Percentiles rank a stretch among this genome's conserved stretches.
Evolutionary conservation across 345 rosid species (phyloP).

Genomic region (Clausena lansium): DNA sequence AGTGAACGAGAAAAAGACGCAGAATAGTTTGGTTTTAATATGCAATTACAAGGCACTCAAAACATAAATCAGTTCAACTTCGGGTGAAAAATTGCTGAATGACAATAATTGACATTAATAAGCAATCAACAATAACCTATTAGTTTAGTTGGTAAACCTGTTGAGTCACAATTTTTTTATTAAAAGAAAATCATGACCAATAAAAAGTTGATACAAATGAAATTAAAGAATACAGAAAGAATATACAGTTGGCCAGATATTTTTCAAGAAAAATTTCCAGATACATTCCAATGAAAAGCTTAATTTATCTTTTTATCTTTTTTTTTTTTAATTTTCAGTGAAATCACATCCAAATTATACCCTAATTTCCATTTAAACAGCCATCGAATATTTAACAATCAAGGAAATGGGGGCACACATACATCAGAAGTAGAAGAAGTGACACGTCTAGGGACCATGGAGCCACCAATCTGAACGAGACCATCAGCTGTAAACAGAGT

Average conservation of each 20-base stretch:
- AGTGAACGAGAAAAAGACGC: neutral
- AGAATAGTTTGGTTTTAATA: neutral
- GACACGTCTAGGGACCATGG: slow-evolving; percentile 68
- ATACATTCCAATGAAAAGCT: too few relatives aligned
- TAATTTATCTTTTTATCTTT: too few relatives aligned
- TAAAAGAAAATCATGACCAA: too few relatives aligned
- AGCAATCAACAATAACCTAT: neutral
- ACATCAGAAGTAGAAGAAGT: slow-evolving; percentile 59
- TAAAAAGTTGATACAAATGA: too few relatives aligned
- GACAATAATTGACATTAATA: neutral
- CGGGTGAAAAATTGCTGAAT: neutral
- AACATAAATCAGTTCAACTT: neutral
- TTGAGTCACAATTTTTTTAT: neutral
- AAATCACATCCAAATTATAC: too few relatives aligned
- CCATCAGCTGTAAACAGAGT: slow-evolving; percentile 89
- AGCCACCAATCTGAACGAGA: slow-evolving; percentile 85
- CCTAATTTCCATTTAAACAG: too few relatives aligned
- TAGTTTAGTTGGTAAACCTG: neutral
- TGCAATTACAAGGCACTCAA: neutral
- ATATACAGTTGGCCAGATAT: too few relatives aligned
- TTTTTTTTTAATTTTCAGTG: too few relatives aligned
- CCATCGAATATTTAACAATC: neutral
- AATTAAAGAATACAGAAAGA: too few relatives aligned
- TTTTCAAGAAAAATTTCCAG: too few relatives aligned
- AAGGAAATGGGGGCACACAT: slow-evolving; percentile 19